Evolutionary conservation across 768 basidiomycete genomes (phyloP), one percentile per base, ranked within the genome.

Genomic region (Phaeotremella fagi): DNA sequence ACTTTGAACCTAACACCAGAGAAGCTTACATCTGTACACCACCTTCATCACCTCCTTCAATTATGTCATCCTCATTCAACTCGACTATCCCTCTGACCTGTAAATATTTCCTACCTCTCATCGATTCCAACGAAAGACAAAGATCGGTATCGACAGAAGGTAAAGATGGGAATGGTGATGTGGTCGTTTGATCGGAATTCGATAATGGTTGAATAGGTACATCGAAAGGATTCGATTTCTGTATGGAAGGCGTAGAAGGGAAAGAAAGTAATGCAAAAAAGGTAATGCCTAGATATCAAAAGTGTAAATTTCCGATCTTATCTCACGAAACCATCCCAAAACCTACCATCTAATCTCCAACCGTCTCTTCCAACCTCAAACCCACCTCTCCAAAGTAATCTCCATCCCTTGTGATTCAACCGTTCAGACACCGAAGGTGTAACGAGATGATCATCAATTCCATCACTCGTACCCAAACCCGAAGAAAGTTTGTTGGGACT

Each of bases 41-140:
- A 16, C 61, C 66, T 14, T 56, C 60, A 11, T 50, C 49, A 14
- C 45, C 50, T 18, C 57, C 60, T 16, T 68, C 66, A 18, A 68
- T 41, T 4, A 63, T 35, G 16, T 72, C 70, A 4, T 61, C 62
- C 3, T 59, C 63, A 7, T 44, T 36, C 23, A 74, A 43, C 44
- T 65, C 57, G 24, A 68, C 58, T 23, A 72, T 35, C 1, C 68
- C 68, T 33, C 67, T 45, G 0, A 70, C 55, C 26, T 68, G 63
- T 11, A 74, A 55, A 27, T 64, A 64, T 41, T 69, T 68, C 27
- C 71, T 53, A 1, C 72, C 72, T 45, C 69, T 52, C 70, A 72
- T 69, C 1, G 66, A 67, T 52, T 74, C 72, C 12, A 74, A 60
- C 15, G 70, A 71, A 1, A 74, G 57, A 48, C 72, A 74, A 0